phyloP scores from a whole-genome alignment of 2,329 filamentous ascomycete genomes.

The Pseudogymnoascus pannorum region DNA sequence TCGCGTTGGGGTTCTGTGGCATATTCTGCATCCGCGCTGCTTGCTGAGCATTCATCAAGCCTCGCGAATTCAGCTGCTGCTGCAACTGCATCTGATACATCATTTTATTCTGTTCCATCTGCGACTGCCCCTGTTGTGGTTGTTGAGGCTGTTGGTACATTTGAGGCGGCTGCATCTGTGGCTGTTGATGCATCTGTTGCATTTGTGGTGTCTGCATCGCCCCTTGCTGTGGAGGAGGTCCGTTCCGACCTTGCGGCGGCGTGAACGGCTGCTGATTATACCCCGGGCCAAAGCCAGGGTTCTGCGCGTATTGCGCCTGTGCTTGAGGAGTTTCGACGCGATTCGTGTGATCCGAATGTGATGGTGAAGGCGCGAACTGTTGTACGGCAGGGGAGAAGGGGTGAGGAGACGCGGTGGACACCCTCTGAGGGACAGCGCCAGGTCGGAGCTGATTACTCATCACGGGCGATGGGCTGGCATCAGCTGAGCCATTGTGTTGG shows the following conservation, averaged over 20 bases:
- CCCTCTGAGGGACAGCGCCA: constrained; percentile 66
- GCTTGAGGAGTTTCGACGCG: constrained; percentile 64
- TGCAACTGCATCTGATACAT: constrained; percentile 80
- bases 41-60: constrained; percentile 24
- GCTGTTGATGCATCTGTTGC: constrained; percentile 33
- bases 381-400: constrained; percentile 74
- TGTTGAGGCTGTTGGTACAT: constrained; percentile 24
- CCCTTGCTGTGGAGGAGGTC: constrained; percentile 41
- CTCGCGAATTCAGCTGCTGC: constrained; percentile 60
- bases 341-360: constrained; percentile 65
- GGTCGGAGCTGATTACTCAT: constrained; percentile 74
- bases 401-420: constrained; percentile 87
- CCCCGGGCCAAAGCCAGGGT: constrained; percentile 46
- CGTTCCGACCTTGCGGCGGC: constrained; percentile 46
- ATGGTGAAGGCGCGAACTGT: constrained; percentile 67
- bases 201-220: constrained; percentile 40
- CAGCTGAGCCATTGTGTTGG: constrained; percentile 69
- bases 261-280: constrained; percentile 52
- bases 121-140: constrained; percentile 41
- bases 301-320: constrained; percentile 63
- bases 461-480: constrained; percentile 86
- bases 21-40: constrained; percentile 34
- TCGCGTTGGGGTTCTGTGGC: constrained; percentile 29
- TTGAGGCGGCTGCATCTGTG: constrained; percentile 18
- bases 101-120: constrained; percentile 65